Evolutionary conservation across 148 eudicot genomes (phyloP).

Genomic region (Mesembryanthemum crystallinum): DNA sequence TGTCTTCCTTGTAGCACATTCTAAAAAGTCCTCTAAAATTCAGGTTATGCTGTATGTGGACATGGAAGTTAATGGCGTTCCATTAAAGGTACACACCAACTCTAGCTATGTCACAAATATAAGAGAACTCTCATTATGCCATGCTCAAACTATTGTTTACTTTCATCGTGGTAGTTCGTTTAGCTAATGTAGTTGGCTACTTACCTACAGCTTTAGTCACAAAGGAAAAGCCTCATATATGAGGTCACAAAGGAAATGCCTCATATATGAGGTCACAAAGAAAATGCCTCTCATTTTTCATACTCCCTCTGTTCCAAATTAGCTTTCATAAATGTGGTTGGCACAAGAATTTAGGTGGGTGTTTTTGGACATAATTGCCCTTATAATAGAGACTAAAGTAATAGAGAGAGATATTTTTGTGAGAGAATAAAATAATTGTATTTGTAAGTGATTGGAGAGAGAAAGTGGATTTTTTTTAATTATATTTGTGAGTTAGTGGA

Average conservation of each 20-base stretch:
- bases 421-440: too few relatives aligned
- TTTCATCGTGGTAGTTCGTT: not conserved
- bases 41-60: conserved; percentile 99
- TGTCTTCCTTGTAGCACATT: not conserved
- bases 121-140: not conserved
- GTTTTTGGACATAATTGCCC: too few relatives aligned
- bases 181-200: not conserved
- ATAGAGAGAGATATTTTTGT: too few relatives aligned
- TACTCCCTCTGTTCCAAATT: too few relatives aligned
- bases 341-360: too few relatives aligned
- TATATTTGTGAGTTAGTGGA: too few relatives aligned
- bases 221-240: not conserved
- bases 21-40: conserved; percentile 10
- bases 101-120: not conserved
- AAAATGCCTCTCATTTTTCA: too few relatives aligned
- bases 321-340: too few relatives aligned
- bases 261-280: not conserved
- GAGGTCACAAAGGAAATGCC: not conserved
- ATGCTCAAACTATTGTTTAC: not conserved
- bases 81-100: conserved; percentile 69
- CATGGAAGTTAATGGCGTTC: conserved; percentile 98
- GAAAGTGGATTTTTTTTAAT: too few relatives aligned
- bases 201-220: not conserved
- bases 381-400: too few relatives aligned
- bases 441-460: too few relatives aligned